These are phyloP conservation scores for Citrus medica DNA, from an alignment of 345 rosid genomes.

Conservation along the genomic window DNA sequence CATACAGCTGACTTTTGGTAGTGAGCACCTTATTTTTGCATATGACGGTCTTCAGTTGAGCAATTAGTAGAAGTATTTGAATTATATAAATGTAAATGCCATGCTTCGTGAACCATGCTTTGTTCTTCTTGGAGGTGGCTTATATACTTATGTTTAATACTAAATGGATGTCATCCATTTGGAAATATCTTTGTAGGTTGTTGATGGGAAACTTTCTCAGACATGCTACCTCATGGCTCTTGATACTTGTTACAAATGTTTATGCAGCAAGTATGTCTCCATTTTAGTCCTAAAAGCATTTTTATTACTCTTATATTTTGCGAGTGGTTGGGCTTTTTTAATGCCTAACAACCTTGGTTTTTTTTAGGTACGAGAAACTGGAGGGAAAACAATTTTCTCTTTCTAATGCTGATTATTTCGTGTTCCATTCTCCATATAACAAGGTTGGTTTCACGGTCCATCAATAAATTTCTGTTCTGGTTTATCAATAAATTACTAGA, in stretches of 20 bases:
- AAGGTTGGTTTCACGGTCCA: constrained; percentile 44
- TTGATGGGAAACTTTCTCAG: constrained; percentile 98
- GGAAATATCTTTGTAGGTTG: constrained; percentile 57
- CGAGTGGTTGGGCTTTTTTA: constrained; percentile 1
- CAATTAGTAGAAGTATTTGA: background rate
- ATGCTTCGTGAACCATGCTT: background rate
- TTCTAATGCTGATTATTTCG: constrained; percentile 71
- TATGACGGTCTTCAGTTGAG: background rate
- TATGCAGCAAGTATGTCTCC: constrained; percentile 73
- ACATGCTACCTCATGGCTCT: constrained; percentile 99
- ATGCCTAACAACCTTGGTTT: constrained; percentile 14
- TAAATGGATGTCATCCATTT: background rate
- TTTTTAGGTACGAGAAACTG: constrained; percentile 71
- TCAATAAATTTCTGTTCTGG: background rate
- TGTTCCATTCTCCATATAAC: constrained; percentile 98
- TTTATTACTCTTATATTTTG: background rate
- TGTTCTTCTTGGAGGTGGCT: background rate
- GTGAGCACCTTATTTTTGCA: background rate
- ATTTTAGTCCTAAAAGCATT: background rate
- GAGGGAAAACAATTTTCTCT: constrained; percentile 83
- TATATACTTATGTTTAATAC: background rate
- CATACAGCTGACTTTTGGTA: background rate
- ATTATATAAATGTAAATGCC: background rate
- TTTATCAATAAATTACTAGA: background rate
- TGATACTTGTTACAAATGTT: constrained; percentile 81